Conservation (phyloP, 495 filamentous ascomycete species). For the Penicillium roqueforti region DNA sequence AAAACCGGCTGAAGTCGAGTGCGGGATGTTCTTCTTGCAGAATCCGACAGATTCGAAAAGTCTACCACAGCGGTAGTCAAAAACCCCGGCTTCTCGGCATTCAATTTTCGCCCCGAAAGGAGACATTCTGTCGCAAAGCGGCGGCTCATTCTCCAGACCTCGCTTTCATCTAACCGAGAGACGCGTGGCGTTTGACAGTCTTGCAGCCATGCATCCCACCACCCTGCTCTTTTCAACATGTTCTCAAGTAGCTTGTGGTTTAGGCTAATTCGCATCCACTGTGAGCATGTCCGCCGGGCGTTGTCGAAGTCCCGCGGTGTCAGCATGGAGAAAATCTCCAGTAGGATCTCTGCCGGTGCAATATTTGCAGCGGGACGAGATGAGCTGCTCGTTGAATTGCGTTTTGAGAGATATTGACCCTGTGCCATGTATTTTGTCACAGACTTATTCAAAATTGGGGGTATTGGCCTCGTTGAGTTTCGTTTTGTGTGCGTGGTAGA, state of each 20-base stretch:
- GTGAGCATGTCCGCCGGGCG: conserved; percentile 59
- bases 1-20: neutral
- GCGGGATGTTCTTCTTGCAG: conserved; percentile 12
- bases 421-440: neutral
- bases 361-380: conserved; percentile 30
- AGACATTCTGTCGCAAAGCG: conserved; percentile 61
- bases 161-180: conserved; percentile 28
- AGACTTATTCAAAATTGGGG: neutral
- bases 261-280: conserved; percentile 64
- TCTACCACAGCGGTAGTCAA: conserved; percentile 30
- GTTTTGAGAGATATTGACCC: neutral
- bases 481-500: neutral
- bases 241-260: conserved; percentile 45
- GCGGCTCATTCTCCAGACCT: conserved; percentile 56
- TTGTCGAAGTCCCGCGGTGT: conserved; percentile 60
- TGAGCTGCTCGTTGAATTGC: neutral
- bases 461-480: neutral
- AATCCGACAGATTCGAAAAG: conserved; percentile 29
- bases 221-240: conserved; percentile 58
- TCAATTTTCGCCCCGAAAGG: conserved; percentile 45
- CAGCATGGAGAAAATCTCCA: conserved; percentile 54
- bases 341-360: conserved; percentile 59
- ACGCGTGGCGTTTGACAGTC: conserved; percentile 29
- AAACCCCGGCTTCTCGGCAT: conserved; percentile 45
- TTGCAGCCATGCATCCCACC: conserved; percentile 46